Conservation (phyloP, 2,329 filamentous ascomycete species). For the Proliferodiscus dingleyae region DNA sequence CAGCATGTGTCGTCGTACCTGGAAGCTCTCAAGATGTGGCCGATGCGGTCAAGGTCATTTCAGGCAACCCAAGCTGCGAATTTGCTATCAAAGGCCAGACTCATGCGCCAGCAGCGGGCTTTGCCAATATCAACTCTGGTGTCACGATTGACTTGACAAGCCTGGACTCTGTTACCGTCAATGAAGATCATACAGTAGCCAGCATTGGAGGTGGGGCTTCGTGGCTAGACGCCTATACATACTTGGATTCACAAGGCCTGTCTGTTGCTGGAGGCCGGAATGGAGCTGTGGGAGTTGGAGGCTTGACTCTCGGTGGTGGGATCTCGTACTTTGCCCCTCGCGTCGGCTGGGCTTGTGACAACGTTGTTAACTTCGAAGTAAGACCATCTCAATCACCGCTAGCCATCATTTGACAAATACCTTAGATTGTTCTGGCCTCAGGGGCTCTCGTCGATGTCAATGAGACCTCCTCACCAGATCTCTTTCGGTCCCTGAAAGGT, state of each 20-base stretch:
- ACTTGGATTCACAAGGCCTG: constrained; percentile 30
- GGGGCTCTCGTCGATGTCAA: constrained; percentile 27
- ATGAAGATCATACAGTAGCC: constrained; percentile 26
- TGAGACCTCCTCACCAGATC: constrained; percentile 20
- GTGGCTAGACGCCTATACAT: constrained; percentile 37
- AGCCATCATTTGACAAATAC: background rate
- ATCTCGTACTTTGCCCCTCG: constrained; percentile 11
- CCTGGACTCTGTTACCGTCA: constrained; percentile 23
- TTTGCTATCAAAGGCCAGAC: constrained; percentile 26
- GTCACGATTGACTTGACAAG: constrained; percentile 44
- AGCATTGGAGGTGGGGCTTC: constrained; percentile 34
- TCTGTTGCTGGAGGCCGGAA: constrained; percentile 37
- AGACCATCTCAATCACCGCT: background rate
- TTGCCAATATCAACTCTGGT: constrained; percentile 45
- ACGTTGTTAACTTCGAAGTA: constrained; percentile 15
- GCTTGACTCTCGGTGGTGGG: constrained; percentile 19
- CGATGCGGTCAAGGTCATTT: constrained; percentile 9
- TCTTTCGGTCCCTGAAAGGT: constrained; percentile 33
- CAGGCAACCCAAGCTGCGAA: constrained; percentile 8
- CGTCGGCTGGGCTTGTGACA: constrained; percentile 17
- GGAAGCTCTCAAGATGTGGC: constrained; percentile 18
- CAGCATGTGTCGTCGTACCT: constrained; percentile 22
- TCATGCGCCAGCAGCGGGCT: constrained; percentile 35
- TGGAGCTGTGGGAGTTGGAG: constrained; percentile 18
- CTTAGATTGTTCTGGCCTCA: constrained; percentile 29